Base-by-base conservation (phyloP, 352 stramenopile genomes). In the Pythium plurisporium region DNA sequence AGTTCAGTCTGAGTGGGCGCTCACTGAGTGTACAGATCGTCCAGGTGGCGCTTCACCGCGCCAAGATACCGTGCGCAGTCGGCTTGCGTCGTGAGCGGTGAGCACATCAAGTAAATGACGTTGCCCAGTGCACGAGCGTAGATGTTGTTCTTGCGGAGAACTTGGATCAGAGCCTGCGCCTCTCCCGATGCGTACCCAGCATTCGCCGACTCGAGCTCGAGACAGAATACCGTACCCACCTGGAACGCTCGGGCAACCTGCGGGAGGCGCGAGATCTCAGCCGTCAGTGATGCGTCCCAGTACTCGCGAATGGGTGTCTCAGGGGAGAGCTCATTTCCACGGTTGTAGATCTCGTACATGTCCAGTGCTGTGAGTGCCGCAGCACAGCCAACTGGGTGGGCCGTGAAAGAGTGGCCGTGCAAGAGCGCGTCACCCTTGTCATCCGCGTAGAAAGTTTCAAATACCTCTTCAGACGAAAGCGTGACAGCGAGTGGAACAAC, bases 401-500 rank as follows among this genome's bases (percentile, higher is more conserved):
- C 91, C 25, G 89, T 96, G 73, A 97, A 97, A n/a, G 88, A 96
- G 69, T 97, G 89, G 11, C 84, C 91, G 57, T 97, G 90, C 0
- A 97, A 73, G 37, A 97, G 60, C 5, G 87, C 88, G 17, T 96
- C 82, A 30, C 76, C 79, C 72, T 96, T 95, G 40, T 57, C 76
- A 30, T 95, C 86, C 0, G 81, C 79, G 63, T 93, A 93, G 70
- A 97, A 97, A 19, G 87, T 93, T 42, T 79, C 60, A 59, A 97
- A 97, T 17, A 97, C 74, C 20, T 94, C 76, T 52, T 97, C 86
- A 9, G 77, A 89, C 3, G 91, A 76, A 19, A 97, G 72, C 44
- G 91, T 97, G 34, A 84, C 82, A 8, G 87, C 80, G 25, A 97
- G 70, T 2, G 90, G 88, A 6, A 97, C 75, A 15, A 96, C 75